Conservation (phyloP, 345 rosid species). For the Citrus trifoliata region DNA sequence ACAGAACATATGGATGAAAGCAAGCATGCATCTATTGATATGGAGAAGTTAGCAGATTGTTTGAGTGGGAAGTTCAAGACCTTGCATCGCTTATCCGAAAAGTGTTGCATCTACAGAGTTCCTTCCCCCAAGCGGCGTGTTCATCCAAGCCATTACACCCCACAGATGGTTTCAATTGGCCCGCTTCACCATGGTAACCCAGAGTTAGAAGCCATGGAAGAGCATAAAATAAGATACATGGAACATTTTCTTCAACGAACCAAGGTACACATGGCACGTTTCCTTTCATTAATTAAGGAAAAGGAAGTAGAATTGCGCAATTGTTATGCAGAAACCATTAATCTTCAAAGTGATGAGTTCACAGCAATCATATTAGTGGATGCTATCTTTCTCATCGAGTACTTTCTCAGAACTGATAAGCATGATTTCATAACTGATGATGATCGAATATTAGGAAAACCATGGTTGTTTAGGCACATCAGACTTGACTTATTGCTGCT, state of each 20-base stretch:
- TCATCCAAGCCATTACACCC: no score
- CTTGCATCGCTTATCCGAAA: background rate
- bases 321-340: slow-evolving; percentile 6
- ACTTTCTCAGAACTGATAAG: background rate
- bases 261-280: background rate
- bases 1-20: no score
- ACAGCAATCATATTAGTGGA: slow-evolving; percentile 19
- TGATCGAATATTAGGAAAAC: background rate
- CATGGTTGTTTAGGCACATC: no score
- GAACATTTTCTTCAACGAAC: slow-evolving; percentile 5
- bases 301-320: background rate
- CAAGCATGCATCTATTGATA: background rate
- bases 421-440: background rate
- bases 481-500: slow-evolving; percentile 18
- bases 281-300: background rate
- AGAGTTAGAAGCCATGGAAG: no score
- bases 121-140: background rate
- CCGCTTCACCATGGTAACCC: no score
- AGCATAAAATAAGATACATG: slow-evolving; percentile 13
- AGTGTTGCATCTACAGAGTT: slow-evolving; percentile 14
- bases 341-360: background rate
- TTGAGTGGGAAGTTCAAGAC: background rate
- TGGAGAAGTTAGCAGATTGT: background rate
- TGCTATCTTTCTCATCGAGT: slow-evolving; percentile 16
- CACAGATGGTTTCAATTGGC: no score